Evolutionary conservation across 257 asterid species (phyloP).

Genomic region (Fraxinus quadrangulata): DNA sequence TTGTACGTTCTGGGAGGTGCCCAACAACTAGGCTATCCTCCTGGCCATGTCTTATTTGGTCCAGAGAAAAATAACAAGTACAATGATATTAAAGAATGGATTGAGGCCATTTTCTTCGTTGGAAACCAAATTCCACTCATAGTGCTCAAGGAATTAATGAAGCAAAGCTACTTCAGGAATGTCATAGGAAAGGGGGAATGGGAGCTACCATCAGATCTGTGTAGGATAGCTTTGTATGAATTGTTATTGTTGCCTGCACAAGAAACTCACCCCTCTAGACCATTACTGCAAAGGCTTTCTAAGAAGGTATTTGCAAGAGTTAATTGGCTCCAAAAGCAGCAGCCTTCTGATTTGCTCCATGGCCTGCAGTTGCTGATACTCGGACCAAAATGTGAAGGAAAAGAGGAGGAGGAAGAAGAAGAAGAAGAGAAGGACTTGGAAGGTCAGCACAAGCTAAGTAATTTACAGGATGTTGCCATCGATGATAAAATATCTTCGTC

Average conservation of each 20-base stretch:
- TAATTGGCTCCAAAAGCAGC: constrained; percentile 3
- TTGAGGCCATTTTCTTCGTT: constrained; percentile 19
- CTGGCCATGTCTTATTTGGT: neutral
- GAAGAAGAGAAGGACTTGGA: neutral
- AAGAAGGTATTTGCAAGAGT: neutral
- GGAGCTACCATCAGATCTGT: neutral
- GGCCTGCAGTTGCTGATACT: constrained; percentile 24
- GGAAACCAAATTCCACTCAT: constrained; percentile 23
- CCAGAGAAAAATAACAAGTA: neutral
- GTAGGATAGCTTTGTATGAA: constrained; percentile 5
- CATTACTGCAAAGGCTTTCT: neutral
- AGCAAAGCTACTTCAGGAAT: constrained; percentile 14
- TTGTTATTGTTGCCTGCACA: neutral
- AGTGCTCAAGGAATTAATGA: constrained; percentile 11
- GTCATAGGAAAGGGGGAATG: neutral
- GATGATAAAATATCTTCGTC: neutral
- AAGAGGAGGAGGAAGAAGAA: neutral
- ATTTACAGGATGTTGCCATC: neutral
- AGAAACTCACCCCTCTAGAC: too few species aligned
- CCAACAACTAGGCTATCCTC: constrained; percentile 18
- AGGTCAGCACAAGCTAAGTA: neutral
- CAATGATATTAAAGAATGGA: neutral
- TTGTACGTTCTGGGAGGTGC: constrained; percentile 24
- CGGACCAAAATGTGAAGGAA: constrained; percentile 5
- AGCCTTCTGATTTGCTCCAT: constrained; percentile 31